phyloP scores from a whole-genome alignment of 1,284 basidiomycete species.

The Malassezia brasiliensis region DNA sequence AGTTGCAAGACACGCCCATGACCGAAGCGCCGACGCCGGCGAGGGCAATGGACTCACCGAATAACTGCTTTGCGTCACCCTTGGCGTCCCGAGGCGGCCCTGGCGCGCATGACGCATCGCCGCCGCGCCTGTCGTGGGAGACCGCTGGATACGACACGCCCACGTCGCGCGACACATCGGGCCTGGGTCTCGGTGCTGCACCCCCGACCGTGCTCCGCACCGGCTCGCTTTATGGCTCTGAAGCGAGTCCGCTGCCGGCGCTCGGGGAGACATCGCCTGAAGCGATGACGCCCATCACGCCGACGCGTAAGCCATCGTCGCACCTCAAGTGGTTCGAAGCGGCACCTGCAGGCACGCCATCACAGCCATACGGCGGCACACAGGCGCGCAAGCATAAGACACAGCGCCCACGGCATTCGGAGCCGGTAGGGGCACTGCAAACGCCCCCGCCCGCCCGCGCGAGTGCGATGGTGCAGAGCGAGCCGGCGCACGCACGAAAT shows the following conservation, averaged over 20 bases:
- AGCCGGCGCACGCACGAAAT: constrained; percentile 8
- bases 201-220: not conserved
- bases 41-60: constrained; percentile 14
- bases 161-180: not conserved
- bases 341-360: constrained; percentile 33
- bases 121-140: not conserved
- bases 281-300: constrained; percentile 4
- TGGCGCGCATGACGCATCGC: not conserved
- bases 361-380: constrained; percentile 7
- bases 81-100: not conserved
- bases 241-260: not conserved
- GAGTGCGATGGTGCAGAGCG: constrained; percentile 4
- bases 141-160: not conserved
- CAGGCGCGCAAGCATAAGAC: not conserved
- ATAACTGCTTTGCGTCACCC: constrained; percentile 11
- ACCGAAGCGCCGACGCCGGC: not conserved
- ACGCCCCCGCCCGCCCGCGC: constrained; percentile 2
- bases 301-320: constrained; percentile 4
- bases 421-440: not conserved
- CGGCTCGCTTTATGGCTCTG: not conserved
- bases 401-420: constrained; percentile 15
- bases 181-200: not conserved
- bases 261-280: not conserved
- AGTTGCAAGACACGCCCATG: constrained; percentile 1
- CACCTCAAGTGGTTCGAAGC: constrained; percentile 42